phyloP scores from a whole-genome alignment of 2,329 filamentous ascomycete genomes.

The Aspergillus clavatus region DNA sequence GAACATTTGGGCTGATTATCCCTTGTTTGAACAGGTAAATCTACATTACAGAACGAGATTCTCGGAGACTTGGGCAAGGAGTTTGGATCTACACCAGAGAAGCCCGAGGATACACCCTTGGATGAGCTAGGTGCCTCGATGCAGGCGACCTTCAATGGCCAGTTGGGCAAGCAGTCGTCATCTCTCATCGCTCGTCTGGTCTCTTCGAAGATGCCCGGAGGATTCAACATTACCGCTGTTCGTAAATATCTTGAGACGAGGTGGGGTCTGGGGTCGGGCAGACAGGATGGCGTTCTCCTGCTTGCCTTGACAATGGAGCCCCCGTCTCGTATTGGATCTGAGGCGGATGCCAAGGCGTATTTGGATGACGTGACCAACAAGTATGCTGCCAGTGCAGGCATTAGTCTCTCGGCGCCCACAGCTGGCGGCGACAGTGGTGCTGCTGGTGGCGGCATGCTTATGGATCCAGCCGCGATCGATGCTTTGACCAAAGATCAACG shows the following conservation, averaged over 20 bases:
- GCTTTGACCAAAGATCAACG: slow-evolving; percentile 95
- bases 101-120: slow-evolving; percentile 93
- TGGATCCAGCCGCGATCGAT: slow-evolving; percentile 96
- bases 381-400: slow-evolving; percentile 77
- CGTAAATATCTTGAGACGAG: slow-evolving; percentile 92
- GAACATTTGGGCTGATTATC: slow-evolving; percentile 7
- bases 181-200: slow-evolving; percentile 91
- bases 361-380: slow-evolving; percentile 85
- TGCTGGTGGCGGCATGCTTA: slow-evolving; percentile 87
- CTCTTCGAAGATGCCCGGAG: slow-evolving; percentile 98
- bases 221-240: slow-evolving; percentile 95
- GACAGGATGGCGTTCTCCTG: slow-evolving; percentile 86
- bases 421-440: slow-evolving; percentile 68
- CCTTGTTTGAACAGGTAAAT: slow-evolving; percentile 65
- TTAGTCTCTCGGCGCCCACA: slow-evolving; percentile 70
- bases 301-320: slow-evolving; percentile 92
- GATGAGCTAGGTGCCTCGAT: slow-evolving; percentile 93
- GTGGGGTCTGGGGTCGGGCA: slow-evolving; percentile 80
- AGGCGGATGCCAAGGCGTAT: slow-evolving; percentile 87
- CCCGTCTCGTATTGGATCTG: slow-evolving; percentile 77
- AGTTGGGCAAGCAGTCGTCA: slow-evolving; percentile 92
- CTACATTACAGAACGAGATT: slow-evolving; percentile 97
- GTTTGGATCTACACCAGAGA: slow-evolving; percentile 96
- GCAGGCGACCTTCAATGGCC: slow-evolving; percentile 98
- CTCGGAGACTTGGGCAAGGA: slow-evolving; percentile 96